phyloP scores from a whole-genome alignment of 371 early-diverging fungal genomes.

The Gilbertella persicaria region DNA sequence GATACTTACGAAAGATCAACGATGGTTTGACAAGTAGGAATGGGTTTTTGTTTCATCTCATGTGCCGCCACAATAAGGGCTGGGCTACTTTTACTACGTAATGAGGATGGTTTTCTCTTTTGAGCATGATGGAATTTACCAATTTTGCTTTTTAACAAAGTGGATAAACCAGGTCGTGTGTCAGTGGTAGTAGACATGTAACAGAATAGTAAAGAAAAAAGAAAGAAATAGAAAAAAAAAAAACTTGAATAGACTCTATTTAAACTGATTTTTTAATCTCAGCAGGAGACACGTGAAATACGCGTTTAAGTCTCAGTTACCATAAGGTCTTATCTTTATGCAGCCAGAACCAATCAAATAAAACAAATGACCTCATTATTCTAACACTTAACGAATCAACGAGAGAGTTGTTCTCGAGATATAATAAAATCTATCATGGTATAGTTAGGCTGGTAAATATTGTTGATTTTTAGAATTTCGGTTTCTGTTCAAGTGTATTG shows the following conservation, averaged over 20 bases:
- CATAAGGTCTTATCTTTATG: no score
- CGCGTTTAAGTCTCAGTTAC: no score
- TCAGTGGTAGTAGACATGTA: slow-evolving; percentile 9
- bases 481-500: no score
- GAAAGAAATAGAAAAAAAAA: not conserved
- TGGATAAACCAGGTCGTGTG: slow-evolving; percentile 3
- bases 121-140: slow-evolving; percentile 10
- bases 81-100: slow-evolving; percentile 25
- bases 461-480: no score
- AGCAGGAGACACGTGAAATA: not conserved
- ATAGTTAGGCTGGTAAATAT: no score
- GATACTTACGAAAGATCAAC: slow-evolving; percentile 35
- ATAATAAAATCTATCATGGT: no score
- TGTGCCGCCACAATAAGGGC: slow-evolving; percentile 11
- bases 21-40: slow-evolving; percentile 29
- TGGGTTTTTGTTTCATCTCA: not conserved
- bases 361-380: no score
- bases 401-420: no score
- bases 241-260: not conserved
- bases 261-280: not conserved
- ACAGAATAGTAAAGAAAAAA: not conserved
- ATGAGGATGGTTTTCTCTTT: slow-evolving; percentile 3
- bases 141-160: slow-evolving; percentile 12
- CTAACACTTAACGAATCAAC: no score
- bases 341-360: no score